phyloP scores from a whole-genome alignment of 2,329 filamentous ascomycete genomes.

The Erysiphe pisi region DNA sequence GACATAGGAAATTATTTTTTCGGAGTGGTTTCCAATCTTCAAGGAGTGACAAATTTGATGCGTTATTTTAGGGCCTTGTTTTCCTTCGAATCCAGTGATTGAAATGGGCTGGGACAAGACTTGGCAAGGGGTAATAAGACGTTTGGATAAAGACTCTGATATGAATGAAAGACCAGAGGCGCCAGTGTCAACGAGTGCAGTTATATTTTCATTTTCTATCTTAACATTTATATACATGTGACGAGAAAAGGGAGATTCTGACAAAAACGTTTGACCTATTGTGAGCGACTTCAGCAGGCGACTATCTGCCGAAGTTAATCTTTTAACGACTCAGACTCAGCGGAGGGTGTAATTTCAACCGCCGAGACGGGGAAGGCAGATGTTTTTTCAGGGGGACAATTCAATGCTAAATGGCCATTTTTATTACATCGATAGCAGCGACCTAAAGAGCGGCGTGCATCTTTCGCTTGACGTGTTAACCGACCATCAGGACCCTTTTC shows the following conservation, averaged over 20 bases:
- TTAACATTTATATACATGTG: conserved; percentile 17
- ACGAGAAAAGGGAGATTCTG: neutral
- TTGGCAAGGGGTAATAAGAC: too few relatives aligned
- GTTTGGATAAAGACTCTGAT: too few relatives aligned
- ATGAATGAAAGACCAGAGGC: conserved; percentile 8
- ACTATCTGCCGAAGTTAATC: conserved; percentile 19
- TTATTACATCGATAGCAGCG: too few relatives aligned
- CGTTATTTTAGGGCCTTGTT: neutral
- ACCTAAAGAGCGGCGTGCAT: too few relatives aligned
- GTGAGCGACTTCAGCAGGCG: conserved; percentile 3
- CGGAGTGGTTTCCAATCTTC: neutral
- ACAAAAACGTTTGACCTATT: neutral
- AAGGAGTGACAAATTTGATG: neutral
- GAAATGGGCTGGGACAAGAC: too few relatives aligned
- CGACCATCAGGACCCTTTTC: neutral
- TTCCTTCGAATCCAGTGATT: neutral
- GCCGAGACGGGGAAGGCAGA: neutral
- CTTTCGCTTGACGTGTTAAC: neutral
- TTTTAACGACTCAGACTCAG: neutral
- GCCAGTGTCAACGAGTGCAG: neutral
- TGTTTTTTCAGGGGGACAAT: too few relatives aligned
- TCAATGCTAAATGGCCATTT: neutral
- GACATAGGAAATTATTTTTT: neutral
- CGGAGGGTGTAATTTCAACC: neutral
- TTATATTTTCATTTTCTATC: conserved; percentile 7